Evolutionary conservation across 176 grass and related monocot species (phyloP).

Genomic region (Eragrostis nindensis): DNA sequence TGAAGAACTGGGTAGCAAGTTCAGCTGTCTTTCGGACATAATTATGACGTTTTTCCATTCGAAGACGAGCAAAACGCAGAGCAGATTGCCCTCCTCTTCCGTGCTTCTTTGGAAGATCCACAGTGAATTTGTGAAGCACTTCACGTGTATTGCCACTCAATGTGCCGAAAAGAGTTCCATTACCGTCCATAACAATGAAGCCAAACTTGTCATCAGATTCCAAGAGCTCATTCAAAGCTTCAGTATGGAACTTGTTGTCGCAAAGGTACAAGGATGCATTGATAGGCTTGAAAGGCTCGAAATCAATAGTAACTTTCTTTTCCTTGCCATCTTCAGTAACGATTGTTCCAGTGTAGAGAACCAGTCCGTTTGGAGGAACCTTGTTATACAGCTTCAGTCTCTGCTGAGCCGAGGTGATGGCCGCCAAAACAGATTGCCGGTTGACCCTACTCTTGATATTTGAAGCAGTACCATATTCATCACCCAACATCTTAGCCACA

Average conservation of each 20-base stretch:
- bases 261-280: constrained; percentile 80
- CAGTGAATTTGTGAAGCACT: constrained; percentile 75
- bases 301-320: constrained; percentile 83
- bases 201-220: constrained; percentile 85
- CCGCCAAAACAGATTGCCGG: constrained; percentile 65
- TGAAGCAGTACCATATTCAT: constrained; percentile 84
- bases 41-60: constrained; percentile 83
- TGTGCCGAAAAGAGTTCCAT: constrained; percentile 78
- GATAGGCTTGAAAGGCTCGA: constrained; percentile 74
- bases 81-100: constrained; percentile 80
- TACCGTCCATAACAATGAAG: constrained; percentile 83
- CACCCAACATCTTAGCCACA: constrained; percentile 78
- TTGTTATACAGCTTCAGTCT: constrained; percentile 79
- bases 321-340: constrained; percentile 82
- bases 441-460: constrained; percentile 80
- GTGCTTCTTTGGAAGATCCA: constrained; percentile 84
- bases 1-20: constrained; percentile 78
- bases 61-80: constrained; percentile 68
- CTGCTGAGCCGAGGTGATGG: constrained; percentile 84
- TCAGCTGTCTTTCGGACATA: constrained; percentile 84
- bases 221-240: constrained; percentile 77
- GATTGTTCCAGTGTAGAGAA: constrained; percentile 79
- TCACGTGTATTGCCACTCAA: constrained; percentile 76
- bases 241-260: constrained; percentile 78
- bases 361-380: constrained; percentile 71